Evolutionary conservation across 306 rosid species (phyloP).

Genomic region (Mucuna pruriens): DNA sequence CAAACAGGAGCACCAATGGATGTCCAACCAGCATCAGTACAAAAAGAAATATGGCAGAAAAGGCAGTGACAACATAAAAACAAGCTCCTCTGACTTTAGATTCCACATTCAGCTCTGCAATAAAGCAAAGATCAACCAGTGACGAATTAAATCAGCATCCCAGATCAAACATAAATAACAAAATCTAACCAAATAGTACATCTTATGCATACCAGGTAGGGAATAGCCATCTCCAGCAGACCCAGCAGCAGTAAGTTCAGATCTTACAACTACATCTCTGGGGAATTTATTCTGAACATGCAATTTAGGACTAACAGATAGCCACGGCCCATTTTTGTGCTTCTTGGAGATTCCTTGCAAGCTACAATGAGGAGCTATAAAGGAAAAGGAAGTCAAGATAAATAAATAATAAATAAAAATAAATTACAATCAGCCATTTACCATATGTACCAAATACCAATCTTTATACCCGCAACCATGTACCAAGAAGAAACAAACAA

Average conservation of each 20-base stretch:
- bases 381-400: neutral
- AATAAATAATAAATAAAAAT: neutral
- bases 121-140: slow-evolving; percentile 19
- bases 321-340: slow-evolving; percentile 15
- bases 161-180: neutral
- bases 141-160: neutral
- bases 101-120: slow-evolving; percentile 63
- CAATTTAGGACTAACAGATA: slow-evolving; percentile 30
- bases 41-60: slow-evolving; percentile 72
- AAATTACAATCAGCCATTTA: neutral
- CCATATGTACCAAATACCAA: neutral
- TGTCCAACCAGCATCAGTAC: slow-evolving; percentile 72
- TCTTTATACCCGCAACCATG: neutral
- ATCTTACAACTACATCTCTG: slow-evolving; percentile 58
- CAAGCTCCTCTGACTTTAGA: slow-evolving; percentile 78
- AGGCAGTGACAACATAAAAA: slow-evolving; percentile 65
- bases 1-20: slow-evolving; percentile 72
- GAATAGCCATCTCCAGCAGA: slow-evolving; percentile 52
- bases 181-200: slow-evolving; percentile 11
- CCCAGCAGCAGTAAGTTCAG: slow-evolving; percentile 64
- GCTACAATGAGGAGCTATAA: slow-evolving; percentile 53
- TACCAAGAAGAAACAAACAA: neutral
- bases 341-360: slow-evolving; percentile 45
- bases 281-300: slow-evolving; percentile 35
- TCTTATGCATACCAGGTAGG: slow-evolving; percentile 59